Evolutionary conservation across 345 rosid genomes (phyloP), one percentile per base, ranked within the genome.

Genomic region (Schrenkiella parvula): DNA sequence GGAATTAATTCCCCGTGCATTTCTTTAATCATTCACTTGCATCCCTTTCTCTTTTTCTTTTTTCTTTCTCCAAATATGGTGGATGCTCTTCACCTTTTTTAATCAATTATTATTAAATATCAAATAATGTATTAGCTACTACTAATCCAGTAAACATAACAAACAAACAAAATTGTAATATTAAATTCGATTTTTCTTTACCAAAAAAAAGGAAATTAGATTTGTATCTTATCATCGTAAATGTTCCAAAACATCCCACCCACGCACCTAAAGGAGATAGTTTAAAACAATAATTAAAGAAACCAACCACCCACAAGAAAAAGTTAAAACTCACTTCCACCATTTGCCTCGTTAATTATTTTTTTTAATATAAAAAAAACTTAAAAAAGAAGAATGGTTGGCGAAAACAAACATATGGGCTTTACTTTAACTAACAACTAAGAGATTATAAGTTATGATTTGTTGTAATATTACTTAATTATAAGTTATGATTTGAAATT

Each of bases 1-100:
- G 73, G 54, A 74, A 66, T 74, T 67, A 74, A 66, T 58, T 52
- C 64, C 68, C 67, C 73, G 78, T 74, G 78, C 78, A 74, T 67
- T 58, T 66, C 37, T 74, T 74, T 74, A 74, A 74, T 74, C 73
- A 74, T 67, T 73, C 73, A 41, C 38, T 74, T 74, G 29, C 72
- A 6, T 11, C 22, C 12, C 38, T 67, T 65, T 74, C 39, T 35
- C 22, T 55, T 54, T 72, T 53, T 32, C 5, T 42, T 32, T 44
- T 37, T 47, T 17, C 41, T 31, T 55, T 55, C 41, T 31, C 60
- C 58, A 54, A 55, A 55, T 31, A 31, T 21, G 11, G 61, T 9
- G 39, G 21, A 54, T 29, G 14, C 14, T 54, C 5, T 3, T 54
- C 60, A 54, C 8, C n/a, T 26, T 8, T n/a, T 29, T 3, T 29